Evolutionary conservation across 2,329 filamentous ascomycete genomes (phyloP).

Genomic region (Cercospora sesami): DNA sequence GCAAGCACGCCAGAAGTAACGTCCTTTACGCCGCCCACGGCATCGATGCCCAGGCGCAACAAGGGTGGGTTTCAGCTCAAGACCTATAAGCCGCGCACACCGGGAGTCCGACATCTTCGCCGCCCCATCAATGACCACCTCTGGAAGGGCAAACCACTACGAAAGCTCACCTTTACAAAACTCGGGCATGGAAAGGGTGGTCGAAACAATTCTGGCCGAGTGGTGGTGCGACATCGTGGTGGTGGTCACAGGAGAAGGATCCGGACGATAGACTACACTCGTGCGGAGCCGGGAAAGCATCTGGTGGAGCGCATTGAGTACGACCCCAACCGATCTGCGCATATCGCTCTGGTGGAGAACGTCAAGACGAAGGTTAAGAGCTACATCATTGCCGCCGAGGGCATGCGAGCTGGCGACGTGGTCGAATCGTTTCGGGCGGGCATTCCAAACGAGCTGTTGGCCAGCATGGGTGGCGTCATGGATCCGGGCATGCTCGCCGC

Average conservation of each 20-base stretch:
- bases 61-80: slow-evolving; percentile 58
- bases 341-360: slow-evolving; percentile 83
- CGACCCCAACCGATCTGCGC: slow-evolving; percentile 87
- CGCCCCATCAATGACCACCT: slow-evolving; percentile 94
- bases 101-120: slow-evolving; percentile 86
- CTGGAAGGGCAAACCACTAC: slow-evolving; percentile 86
- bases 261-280: slow-evolving; percentile 84
- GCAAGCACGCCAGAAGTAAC: slow-evolving; percentile 32
- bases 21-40: slow-evolving; percentile 40
- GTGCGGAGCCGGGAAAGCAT: slow-evolving; percentile 76
- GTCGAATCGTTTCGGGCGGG: slow-evolving; percentile 90
- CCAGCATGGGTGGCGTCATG: slow-evolving; percentile 86
- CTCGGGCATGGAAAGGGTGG: slow-evolving; percentile 92
- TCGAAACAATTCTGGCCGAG: slow-evolving; percentile 78
- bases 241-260: slow-evolving; percentile 91
- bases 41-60: slow-evolving; percentile 33
- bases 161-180: slow-evolving; percentile 83
- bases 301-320: slow-evolving; percentile 93
- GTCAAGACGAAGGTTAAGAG: slow-evolving; percentile 72
- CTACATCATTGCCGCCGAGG: slow-evolving; percentile 95
- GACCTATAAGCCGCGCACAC: slow-evolving; percentile 90
- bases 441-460: slow-evolving; percentile 81
- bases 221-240: slow-evolving; percentile 88
- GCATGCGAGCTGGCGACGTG: slow-evolving; percentile 84
- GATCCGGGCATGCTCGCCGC: slow-evolving; percentile 96